Percentiles rank a stretch among this genome's conserved stretches.
These are phyloP conservation scores for Yamadazyma scolyti DNA, from an alignment of 805 yeast species.

Conservation along the genomic window DNA sequence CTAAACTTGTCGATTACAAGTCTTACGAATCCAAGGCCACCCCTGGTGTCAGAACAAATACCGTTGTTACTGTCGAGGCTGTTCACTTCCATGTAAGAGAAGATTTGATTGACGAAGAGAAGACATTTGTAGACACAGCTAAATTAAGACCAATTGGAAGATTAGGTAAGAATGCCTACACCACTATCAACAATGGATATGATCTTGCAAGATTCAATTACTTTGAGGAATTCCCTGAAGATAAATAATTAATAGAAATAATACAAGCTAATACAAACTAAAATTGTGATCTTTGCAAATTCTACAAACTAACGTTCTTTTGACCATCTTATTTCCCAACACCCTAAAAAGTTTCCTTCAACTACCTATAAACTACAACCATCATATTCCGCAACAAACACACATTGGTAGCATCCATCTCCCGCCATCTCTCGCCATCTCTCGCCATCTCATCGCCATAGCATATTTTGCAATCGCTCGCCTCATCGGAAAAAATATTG, in stretches of 20 bases:
- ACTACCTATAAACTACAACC: no score
- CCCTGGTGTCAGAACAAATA: conserved; percentile 33
- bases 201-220: conserved; percentile 45
- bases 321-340: no score
- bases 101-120: conserved; percentile 44
- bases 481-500: conserved; percentile 6
- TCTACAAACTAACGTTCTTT: no score
- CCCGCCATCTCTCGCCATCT: no score
- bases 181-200: conserved; percentile 41
- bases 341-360: no score
- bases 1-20: conserved; percentile 42
- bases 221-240: conserved; percentile 10
- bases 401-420: no score
- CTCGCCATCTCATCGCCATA: no score
- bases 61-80: conserved; percentile 49
- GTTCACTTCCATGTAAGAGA: conserved; percentile 55
- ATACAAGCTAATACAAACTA: no score
- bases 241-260: conserved; percentile 1
- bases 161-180: conserved; percentile 46
- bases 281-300: no score
- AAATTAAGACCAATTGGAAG: conserved; percentile 54
- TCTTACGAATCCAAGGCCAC: conserved; percentile 41
- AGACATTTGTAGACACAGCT: conserved; percentile 36
- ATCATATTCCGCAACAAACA: no score
- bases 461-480: no score